Evolutionary conservation across 768 basidiomycete genomes (phyloP), one percentile per base, ranked within the genome.

Genomic region (Pleurotus tuber-regium): DNA sequence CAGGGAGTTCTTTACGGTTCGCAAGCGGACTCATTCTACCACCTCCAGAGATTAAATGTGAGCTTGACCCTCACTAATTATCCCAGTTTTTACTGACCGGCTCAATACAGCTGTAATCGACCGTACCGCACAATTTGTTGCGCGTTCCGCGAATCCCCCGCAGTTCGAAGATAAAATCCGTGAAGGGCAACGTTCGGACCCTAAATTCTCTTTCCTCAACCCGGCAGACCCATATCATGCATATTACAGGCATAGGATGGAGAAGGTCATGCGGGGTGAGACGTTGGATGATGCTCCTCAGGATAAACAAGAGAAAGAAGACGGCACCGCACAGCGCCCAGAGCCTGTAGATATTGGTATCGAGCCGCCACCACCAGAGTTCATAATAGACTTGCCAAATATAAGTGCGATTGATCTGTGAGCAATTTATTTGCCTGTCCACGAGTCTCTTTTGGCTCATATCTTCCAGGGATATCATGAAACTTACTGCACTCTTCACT

Each of bases 121-220:
- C 75, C 84, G 92, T 63, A 99, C 97, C 11, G 95, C 97, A 3
- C 69, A 79, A 10, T 92, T 89, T 54, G 89, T 98, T 54, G 92
- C 94, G 29, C 87, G 90, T 57, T 96, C 94, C n/a, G 89, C 88
- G 23, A 91, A 97, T 61, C 93, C 95, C 5, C 82, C 85, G 8
- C 84, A 88, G 60, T 94, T 99, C 63, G 96, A 98, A 73, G 92
- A 94, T 66, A 95, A 96, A 73, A 93, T 99, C 68, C 85, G 94
- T 61, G 94, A 98, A 72, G 89, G 90, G 62, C 95, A 95, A 70
- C 91, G 93, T 71, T 81, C 85, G 58, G 96, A 98, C 76, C 92
- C 94, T 52, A 96, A 97, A 73, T 99, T 98, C 78, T 93, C 96
- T 52, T 99, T 99, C 77, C 82, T 99, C 68, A 96, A 96, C 74